These are phyloP conservation scores for Bremia lactucae DNA, from an alignment of 352 stramenopile species.

Conservation along the genomic window DNA sequence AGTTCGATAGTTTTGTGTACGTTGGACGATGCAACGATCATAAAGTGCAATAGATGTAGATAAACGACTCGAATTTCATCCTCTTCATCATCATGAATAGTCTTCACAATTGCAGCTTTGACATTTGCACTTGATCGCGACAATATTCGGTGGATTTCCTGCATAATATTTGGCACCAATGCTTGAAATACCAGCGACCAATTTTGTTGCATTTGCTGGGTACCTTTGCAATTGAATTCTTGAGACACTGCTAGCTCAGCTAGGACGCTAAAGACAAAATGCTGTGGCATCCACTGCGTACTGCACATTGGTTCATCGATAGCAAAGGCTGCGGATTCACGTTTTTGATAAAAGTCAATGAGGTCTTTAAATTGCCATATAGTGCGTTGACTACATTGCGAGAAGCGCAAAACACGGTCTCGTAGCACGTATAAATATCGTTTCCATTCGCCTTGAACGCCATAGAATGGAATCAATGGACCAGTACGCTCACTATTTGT, in stretches of 20 bases:
- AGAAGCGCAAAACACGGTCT: constrained; percentile 36
- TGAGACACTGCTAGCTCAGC: constrained; percentile 43
- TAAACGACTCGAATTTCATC: constrained; percentile 33
- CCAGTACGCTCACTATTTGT: background rate
- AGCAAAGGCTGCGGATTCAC: background rate
- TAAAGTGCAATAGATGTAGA: constrained; percentile 39
- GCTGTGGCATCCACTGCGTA: constrained; percentile 23
- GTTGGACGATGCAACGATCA: constrained; percentile 24
- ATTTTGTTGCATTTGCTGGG: constrained; percentile 24
- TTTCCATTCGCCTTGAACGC: constrained; percentile 33
- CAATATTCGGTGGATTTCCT: constrained; percentile 29
- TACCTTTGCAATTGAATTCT: constrained; percentile 28
- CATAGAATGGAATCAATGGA: constrained; percentile 14
- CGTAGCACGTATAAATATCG: constrained; percentile 47
- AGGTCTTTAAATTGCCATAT: constrained; percentile 29
- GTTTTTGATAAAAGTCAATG: constrained; percentile 17
- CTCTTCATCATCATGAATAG: constrained; percentile 4
- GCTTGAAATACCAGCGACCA: constrained; percentile 25
- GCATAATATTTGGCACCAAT: constrained; percentile 27
- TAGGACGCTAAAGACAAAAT: constrained; percentile 38
- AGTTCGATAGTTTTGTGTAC: constrained; percentile 18
- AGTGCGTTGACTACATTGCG: constrained; percentile 15
- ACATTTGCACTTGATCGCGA: background rate
- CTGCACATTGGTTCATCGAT: no score
- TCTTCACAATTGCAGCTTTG: background rate